Conservation (phyloP, 2,329 filamentous ascomycete genomes). For the Fusarium virguliforme region DNA sequence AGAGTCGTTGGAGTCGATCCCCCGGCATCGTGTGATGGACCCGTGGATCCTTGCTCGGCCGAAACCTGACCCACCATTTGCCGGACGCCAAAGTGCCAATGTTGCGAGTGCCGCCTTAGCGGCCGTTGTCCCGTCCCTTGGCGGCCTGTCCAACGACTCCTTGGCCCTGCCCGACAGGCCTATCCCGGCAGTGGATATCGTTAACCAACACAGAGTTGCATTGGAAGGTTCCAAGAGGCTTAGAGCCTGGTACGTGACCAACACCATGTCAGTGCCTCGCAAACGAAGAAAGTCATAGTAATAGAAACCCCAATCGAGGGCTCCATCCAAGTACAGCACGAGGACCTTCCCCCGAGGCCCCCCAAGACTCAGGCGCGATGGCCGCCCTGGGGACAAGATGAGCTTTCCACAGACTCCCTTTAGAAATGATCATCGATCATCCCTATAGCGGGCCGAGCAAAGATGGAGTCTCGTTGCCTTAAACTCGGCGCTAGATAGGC, state of each 20-base stretch:
- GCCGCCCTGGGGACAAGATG: conserved; percentile 6
- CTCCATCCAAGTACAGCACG: neutral
- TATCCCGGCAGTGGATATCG: conserved; percentile 19
- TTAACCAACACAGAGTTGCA: conserved; percentile 33
- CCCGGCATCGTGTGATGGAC: conserved; percentile 18
- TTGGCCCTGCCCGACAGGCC: conserved; percentile 20
- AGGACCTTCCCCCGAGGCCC: neutral
- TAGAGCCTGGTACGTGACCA: conserved; percentile 2
- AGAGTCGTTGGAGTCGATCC: conserved; percentile 16
- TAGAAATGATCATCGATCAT: conserved; percentile 15
- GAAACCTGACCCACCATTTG: conserved; percentile 26
- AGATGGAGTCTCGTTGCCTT: conserved; percentile 3
- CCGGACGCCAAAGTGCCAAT: conserved; percentile 28
- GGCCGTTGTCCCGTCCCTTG: conserved; percentile 36
- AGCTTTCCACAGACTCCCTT: conserved; percentile 15
- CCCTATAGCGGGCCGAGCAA: conserved; percentile 13
- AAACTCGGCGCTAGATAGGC: neutral
- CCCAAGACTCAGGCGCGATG: neutral
- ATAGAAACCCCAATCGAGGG: conserved; percentile 8
- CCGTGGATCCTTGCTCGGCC: conserved; percentile 21
- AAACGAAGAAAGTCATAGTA: conserved; percentile 10
- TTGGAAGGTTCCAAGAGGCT: conserved; percentile 15
- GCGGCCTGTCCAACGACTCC: conserved; percentile 8
- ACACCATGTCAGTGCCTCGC: neutral
- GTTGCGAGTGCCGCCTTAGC: conserved; percentile 36